Evolutionary conservation across 345 rosid genomes (phyloP).

Genomic region (Triadica sebifera): DNA sequence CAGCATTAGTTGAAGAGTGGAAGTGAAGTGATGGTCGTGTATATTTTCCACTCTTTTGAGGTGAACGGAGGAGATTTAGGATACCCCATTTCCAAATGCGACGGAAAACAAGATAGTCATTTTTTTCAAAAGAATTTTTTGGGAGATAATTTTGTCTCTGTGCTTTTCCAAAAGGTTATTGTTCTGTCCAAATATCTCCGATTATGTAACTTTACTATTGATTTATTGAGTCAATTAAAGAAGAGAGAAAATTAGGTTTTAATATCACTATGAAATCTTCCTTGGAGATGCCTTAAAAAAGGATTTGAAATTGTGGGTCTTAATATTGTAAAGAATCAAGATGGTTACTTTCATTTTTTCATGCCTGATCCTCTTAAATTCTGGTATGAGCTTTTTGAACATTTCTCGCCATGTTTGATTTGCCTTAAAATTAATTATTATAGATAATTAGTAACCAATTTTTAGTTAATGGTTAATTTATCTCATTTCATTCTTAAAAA

Average conservation of each 20-base stretch:
- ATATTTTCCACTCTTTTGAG: not conserved
- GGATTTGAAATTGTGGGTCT: not conserved
- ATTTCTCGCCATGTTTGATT: no score
- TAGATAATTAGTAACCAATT: no score
- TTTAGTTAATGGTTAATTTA: no score
- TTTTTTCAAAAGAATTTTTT: not conserved
- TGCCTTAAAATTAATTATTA: no score
- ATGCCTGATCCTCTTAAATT: no score
- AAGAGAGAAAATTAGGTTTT: not conserved
- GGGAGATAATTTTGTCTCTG: not conserved
- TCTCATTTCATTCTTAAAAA: no score
- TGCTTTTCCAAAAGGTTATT: not conserved
- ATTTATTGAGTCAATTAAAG: not conserved
- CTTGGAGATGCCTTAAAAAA: not conserved
- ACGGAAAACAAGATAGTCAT: not conserved
- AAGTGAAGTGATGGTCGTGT: not conserved
- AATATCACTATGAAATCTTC: not conserved
- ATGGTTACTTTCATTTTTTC: no score
- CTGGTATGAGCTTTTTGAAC: not conserved
- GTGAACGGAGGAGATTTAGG: not conserved
- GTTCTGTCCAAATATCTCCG: not conserved
- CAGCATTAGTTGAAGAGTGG: not conserved
- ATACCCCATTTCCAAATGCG: not conserved
- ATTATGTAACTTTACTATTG: not conserved
- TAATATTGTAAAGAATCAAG: no score